Conservation (phyloP, 2,329 filamentous ascomycete genomes). For the Whalleya microplaca region DNA sequence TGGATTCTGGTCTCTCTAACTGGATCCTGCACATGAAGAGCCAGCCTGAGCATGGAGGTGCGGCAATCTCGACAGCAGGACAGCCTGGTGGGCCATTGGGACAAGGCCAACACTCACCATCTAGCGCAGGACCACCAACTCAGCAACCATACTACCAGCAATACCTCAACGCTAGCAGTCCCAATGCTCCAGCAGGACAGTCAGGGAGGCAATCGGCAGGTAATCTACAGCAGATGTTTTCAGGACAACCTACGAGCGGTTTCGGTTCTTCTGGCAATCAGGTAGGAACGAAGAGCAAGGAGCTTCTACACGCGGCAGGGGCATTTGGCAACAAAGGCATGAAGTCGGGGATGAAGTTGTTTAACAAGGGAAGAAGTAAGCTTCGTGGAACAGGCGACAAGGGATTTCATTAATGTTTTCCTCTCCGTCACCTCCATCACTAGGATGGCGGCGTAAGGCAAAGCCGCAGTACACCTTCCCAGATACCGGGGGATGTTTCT, state of each 20-base stretch:
- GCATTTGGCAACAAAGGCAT: slow-evolving; percentile 90
- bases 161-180: slow-evolving; percentile 54
- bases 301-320: slow-evolving; percentile 82
- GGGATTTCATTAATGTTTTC: slow-evolving; percentile 74
- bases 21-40: slow-evolving; percentile 56
- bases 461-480: slow-evolving; percentile 5
- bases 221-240: slow-evolving; percentile 39
- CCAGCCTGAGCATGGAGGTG: slow-evolving; percentile 52
- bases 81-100: slow-evolving; percentile 4
- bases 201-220: slow-evolving; percentile 32
- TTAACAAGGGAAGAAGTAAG: slow-evolving; percentile 89
- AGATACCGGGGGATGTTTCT: slow-evolving; percentile 2
- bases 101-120: slow-evolving; percentile 15
- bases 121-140: slow-evolving; percentile 11
- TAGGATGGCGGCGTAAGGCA: slow-evolving; percentile 5
- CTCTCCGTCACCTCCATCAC: slow-evolving; percentile 32
- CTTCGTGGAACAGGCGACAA: slow-evolving; percentile 77
- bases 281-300: slow-evolving; percentile 84
- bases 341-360: slow-evolving; percentile 86
- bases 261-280: slow-evolving; percentile 62
- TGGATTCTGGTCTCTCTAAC: slow-evolving; percentile 73
- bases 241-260: slow-evolving; percentile 45
- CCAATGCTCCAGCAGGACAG: slow-evolving; percentile 36
- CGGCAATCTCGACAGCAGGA: slow-evolving; percentile 9
- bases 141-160: slow-evolving; percentile 61